Base-by-base conservation (phyloP, 768 basidiomycete genomes). In the Agaricus sinodeliciosus region DNA sequence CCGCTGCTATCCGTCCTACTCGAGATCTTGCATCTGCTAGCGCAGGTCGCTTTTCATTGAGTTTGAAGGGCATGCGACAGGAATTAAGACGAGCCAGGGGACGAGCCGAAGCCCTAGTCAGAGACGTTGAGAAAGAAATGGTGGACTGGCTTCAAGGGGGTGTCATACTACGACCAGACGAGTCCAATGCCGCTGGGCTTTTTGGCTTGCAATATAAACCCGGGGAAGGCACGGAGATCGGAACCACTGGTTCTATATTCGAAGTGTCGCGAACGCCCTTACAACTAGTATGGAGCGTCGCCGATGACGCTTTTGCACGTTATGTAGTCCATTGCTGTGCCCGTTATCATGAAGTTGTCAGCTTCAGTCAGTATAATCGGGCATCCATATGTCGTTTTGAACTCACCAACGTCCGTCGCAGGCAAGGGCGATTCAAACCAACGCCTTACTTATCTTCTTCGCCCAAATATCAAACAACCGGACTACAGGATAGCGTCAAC, bases 291-390 rank as follows among this genome's bases (percentile, higher is more conserved):
- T 92, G 90, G 90, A 74, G 71, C n/a, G 81, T 85, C 55, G 60
- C 71, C 4, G 77, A 85, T 52, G 85, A 89, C 60, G 73, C 81
- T 0, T 91, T 90, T 69, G 81, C 85, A 26, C 76, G 90, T 28
- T 91, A 88, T 60, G 79, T 91, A 43, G 81, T 91, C 5, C 90
- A 93, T 58, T 91, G 89, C 58, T 84, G 86, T 54, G 87, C 88
- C 39, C 74, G 89, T 35, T 91, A 85, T 66, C 80, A 90, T 64
- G 81, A 82, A 54, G 66, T 92, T 55, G 84, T 91, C 60, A 87
- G 85, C 69, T 92, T 83, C 72, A 91, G 88, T 88, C 65, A 60
- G 86, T 73, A 15, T 36, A 26, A 35, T 11, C 26, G 13, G n/a
- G 43, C 36, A 48, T 37, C 18, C 43, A 37, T 37, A 47, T n/a